These are phyloP conservation scores for Turnera subulata DNA, from an alignment of 345 rosid genomes.

Conservation along the genomic window DNA sequence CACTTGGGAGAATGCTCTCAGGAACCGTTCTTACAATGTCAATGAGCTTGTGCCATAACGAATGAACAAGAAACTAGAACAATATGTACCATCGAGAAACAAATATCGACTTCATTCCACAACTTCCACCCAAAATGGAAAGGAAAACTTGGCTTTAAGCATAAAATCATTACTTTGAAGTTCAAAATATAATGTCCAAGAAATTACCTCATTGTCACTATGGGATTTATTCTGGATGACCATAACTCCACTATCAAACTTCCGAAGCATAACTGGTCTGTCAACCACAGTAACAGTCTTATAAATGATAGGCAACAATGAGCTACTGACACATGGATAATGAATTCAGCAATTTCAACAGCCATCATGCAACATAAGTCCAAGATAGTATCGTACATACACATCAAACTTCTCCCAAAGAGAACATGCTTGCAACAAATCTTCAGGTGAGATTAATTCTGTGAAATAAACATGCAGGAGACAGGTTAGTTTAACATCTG, in stretches of 20 bases:
- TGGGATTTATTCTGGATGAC: slow-evolving; percentile 92
- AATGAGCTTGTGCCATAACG: too few species aligned
- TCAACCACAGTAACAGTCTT: slow-evolving; percentile 24
- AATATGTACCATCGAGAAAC: too few species aligned
- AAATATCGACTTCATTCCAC: too few species aligned
- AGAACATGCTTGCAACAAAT: slow-evolving; percentile 85
- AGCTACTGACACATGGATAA: not conserved
- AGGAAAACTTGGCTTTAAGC: too few species aligned
- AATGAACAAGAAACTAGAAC: too few species aligned
- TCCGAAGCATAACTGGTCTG: slow-evolving; percentile 97
- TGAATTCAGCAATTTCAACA: slow-evolving; percentile 2
- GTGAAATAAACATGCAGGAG: slow-evolving; percentile 19
- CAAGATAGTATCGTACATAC: slow-evolving; percentile 42
- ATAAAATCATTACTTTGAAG: too few species aligned
- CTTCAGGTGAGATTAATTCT: slow-evolving; percentile 96
- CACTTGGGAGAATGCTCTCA: too few species aligned
- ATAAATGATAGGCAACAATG: slow-evolving; percentile 10
- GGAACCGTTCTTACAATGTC: too few species aligned
- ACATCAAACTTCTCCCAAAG: slow-evolving; percentile 96
- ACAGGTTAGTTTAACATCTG: too few species aligned
- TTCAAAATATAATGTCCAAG: too few species aligned
- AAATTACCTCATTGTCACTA: slow-evolving; percentile 80
- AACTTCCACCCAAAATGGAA: too few species aligned
- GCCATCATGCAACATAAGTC: not conserved
- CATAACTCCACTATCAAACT: slow-evolving; percentile 96